Conservation (phyloP, 75 land plant species). For the Selaginella tamariscina region DNA sequence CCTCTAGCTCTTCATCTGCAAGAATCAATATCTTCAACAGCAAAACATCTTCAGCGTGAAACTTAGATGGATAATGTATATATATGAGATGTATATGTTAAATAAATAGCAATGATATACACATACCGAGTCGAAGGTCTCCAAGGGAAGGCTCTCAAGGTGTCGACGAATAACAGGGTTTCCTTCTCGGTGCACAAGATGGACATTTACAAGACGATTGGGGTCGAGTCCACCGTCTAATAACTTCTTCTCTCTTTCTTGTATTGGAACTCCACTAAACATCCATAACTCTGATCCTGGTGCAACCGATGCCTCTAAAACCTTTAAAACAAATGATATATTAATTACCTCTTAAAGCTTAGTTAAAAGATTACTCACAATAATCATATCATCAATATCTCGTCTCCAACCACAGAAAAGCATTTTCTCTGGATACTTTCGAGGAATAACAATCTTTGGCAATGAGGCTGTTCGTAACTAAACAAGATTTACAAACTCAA, state of each 20-base stretch:
- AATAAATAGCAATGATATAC: neutral
- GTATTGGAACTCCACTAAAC: constrained; percentile 42
- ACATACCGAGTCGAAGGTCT: constrained; percentile 73
- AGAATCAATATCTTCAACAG: constrained; percentile 57
- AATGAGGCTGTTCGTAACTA: constrained; percentile 33
- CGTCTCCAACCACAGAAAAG: constrained; percentile 89
- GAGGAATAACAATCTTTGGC: constrained; percentile 28
- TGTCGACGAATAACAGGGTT: constrained; percentile 48
- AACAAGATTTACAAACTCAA: constrained; percentile 16
- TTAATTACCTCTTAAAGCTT: neutral
- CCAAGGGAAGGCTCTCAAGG: constrained; percentile 59
- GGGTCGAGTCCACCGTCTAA: constrained; percentile 35
- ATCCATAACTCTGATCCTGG: constrained; percentile 61
- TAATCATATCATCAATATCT: constrained; percentile 78
- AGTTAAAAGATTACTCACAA: constrained; percentile 31
- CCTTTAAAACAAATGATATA: constrained; percentile 19
- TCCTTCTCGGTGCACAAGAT: constrained; percentile 40
- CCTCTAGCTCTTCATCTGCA: constrained; percentile 68
- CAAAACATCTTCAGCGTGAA: no score
- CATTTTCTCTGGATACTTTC: constrained; percentile 63
- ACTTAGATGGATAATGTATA: no score
- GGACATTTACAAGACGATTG: constrained; percentile 33
- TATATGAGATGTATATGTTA: neutral
- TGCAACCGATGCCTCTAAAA: constrained; percentile 24
- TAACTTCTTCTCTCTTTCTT: constrained; percentile 44